These are phyloP conservation scores for Singerocomus inundabilis DNA, from an alignment of 1,284 basidiomycete species.

Conservation along the genomic window DNA sequence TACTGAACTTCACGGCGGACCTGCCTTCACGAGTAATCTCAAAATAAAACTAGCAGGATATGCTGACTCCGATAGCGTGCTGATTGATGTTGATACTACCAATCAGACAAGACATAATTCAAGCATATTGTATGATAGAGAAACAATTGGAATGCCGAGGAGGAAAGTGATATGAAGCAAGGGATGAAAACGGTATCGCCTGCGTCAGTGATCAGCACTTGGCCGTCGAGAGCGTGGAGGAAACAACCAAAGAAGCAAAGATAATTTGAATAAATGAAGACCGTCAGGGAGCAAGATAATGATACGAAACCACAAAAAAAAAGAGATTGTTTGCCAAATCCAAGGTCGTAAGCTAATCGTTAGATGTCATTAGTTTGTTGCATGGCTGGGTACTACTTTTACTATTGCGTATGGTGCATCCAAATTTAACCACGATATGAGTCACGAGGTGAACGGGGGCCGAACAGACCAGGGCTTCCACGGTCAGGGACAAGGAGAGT, in stretches of 20 bases:
- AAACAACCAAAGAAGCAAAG: neutral
- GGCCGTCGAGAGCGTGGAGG: neutral
- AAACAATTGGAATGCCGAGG: too few relatives aligned
- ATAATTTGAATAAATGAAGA: neutral
- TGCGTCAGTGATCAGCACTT: neutral
- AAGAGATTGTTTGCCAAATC: slow-evolving; percentile 8
- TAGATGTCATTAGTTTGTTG: slow-evolving; percentile 10
- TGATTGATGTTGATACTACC: too few relatives aligned
- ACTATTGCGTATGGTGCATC: neutral
- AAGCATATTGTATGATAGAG: slow-evolving; percentile 18
- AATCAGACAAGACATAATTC: slow-evolving; percentile 22
- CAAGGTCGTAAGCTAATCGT: slow-evolving; percentile 22
- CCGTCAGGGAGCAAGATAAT: slow-evolving; percentile 23
- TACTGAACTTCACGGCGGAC: too few relatives aligned
- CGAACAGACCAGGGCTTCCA: slow-evolving; percentile 61
- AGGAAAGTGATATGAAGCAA: neutral
- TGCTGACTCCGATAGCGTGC: too few relatives aligned
- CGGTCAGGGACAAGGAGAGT: slow-evolving; percentile 54
- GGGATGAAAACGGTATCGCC: neutral
- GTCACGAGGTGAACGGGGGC: slow-evolving; percentile 53
- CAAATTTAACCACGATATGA: slow-evolving; percentile 30
- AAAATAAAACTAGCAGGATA: too few relatives aligned
- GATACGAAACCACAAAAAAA: slow-evolving; percentile 18
- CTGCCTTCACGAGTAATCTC: too few relatives aligned
- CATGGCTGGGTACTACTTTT: neutral